phyloP scores from a whole-genome alignment of 2,329 filamentous ascomycete genomes.

The Fusarium fujikuroi region DNA sequence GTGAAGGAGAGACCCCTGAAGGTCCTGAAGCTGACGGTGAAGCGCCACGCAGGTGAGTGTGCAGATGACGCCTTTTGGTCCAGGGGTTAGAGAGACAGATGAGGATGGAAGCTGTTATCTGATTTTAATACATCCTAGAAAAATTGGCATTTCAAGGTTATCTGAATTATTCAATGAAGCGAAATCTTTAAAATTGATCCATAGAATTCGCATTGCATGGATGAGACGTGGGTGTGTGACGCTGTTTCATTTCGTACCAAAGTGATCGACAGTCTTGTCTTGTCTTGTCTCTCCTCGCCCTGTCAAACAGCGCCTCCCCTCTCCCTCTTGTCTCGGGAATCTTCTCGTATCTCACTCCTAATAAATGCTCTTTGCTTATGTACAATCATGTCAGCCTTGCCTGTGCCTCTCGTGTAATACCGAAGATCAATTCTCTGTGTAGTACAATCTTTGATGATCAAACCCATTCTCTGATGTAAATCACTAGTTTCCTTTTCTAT shows the following conservation, averaged over 20 bases:
- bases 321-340: constrained; percentile 10
- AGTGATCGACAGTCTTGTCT: constrained; percentile 23
- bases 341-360: neutral
- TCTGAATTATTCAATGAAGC: neutral
- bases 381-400: constrained; percentile 7
- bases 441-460: constrained; percentile 1
- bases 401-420: constrained; percentile 1
- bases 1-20: neutral
- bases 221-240: constrained; percentile 10
- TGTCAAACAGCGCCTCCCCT: neutral
- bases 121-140: neutral
- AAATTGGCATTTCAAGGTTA: neutral
- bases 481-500: constrained; percentile 3
- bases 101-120: neutral
- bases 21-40: constrained; percentile 1
- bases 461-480: neutral
- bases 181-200: constrained; percentile 1
- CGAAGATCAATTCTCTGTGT: neutral
- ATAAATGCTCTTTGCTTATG: neutral
- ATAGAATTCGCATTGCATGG: constrained; percentile 17
- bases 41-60: constrained; percentile 9
- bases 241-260: constrained; percentile 24
- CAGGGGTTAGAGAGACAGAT: neutral
- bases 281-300: constrained; percentile 4
- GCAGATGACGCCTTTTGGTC: neutral